Base-by-base conservation (phyloP, 768 basidiomycete genomes). In the Butyriboletus loyo region DNA sequence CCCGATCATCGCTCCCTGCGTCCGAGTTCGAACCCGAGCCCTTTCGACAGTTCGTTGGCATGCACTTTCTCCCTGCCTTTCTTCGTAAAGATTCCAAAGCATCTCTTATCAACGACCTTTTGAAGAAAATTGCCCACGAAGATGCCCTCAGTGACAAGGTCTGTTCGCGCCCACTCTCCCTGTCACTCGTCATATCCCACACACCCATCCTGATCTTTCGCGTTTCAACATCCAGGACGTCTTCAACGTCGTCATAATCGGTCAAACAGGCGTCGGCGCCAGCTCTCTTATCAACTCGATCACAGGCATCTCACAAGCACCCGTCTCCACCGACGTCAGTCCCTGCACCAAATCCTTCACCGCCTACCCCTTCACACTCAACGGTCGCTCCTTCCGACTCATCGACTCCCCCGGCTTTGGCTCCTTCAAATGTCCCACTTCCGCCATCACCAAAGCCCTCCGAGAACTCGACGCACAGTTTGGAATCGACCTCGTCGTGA, bases 251-350 rank as follows among this genome's bases (percentile, higher is more conserved):
- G 57, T 67, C 51, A 19, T 69, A 17, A 67, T 69, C 53, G 67
- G 66, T 7, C 65, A 67, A 53, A 69, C 67, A 1, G 66, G 66
- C 43, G 52, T 66, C 43, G 70, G 71, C 24, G 73, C 69, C 50
- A 77, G 77, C 54, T 74, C 73, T 13, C 57, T 77, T 36, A 58
- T 75, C 55, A 77, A 77, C 57, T 61, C 74, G 64, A 57, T 76
- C 49, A 61, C 55, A 5, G 53, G 57, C 34, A 6, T n/a, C 11
- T 15, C 56, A 8, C 41, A 54, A 10, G 65, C 59, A 13, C 60
- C 59, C 25, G 53, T 60, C 22, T 67, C 66, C 50, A 67, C 65
- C 22, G 62, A 69, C 46, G 66, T 64, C 49, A 62, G 57, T 31
- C 65, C 67, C 31, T 67, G 66, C 46, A 67, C 66, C 17, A 58